Conservation (phyloP, 1,139 yeast species). For the Scheffersomyces lignicola region DNA sequence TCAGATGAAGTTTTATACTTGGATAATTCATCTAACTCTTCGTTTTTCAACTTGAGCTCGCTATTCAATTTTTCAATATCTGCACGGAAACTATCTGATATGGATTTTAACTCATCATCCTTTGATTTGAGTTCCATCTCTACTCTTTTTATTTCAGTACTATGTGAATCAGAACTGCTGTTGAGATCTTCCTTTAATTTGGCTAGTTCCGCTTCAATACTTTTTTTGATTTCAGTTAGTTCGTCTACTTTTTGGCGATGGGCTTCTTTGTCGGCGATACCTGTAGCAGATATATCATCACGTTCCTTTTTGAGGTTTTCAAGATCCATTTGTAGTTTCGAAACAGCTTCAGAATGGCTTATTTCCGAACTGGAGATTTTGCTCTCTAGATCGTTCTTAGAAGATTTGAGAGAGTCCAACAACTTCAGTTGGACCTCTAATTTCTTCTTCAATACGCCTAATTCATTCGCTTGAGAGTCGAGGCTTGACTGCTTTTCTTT, state of each 20-base stretch:
- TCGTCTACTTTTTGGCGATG: conserved; percentile 9
- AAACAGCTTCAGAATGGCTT: neutral
- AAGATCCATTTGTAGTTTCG: neutral
- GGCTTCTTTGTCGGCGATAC: conserved; percentile 5
- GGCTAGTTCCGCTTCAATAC: conserved; percentile 8
- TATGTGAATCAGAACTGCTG: neutral
- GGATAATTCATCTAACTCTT: neutral
- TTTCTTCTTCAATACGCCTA: conserved; percentile 13
- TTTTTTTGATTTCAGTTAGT: conserved; percentile 3
- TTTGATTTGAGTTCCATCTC: neutral
- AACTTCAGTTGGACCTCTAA: neutral
- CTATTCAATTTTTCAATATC: conserved; percentile 2
- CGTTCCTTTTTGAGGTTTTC: conserved; percentile 8
- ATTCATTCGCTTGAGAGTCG: conserved; percentile 5
- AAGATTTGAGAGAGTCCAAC: neutral
- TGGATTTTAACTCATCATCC: neutral
- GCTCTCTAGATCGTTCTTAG: neutral
- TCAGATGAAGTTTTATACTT: neutral
- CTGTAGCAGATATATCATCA: conserved; percentile 3
- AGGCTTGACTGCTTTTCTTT: neutral
- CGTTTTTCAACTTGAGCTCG: neutral
- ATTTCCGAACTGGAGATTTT: neutral
- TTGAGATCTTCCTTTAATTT: conserved; percentile 21
- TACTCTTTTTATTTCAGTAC: conserved; percentile 6
- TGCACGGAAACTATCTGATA: too few species aligned